phyloP scores from a whole-genome alignment of 2,329 filamentous ascomycete genomes.

The Chaetomium olivaceum region DNA sequence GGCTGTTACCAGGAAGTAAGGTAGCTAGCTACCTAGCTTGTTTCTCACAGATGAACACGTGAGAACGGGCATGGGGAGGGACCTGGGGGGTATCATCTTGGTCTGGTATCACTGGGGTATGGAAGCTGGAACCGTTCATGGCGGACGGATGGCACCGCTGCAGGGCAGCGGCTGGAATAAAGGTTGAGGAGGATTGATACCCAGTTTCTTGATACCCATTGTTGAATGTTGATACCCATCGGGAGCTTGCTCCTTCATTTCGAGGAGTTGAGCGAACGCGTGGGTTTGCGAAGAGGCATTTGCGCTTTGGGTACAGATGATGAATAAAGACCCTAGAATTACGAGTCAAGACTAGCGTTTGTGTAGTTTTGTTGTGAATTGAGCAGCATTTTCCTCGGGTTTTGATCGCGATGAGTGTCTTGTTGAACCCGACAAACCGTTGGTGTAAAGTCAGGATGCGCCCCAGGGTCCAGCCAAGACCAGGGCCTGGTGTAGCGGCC shows the following conservation, averaged over 20 bases:
- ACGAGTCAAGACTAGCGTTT: neutral
- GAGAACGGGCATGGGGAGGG: neutral
- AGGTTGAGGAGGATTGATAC: neutral
- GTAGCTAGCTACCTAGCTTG: neutral
- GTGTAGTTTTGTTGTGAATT: neutral
- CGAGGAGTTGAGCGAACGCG: neutral
- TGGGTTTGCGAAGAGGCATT: neutral
- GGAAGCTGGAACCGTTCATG: neutral
- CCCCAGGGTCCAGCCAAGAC: neutral
- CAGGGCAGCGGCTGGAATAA: constrained; percentile 3
- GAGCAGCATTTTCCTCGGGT: neutral
- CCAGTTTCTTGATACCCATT: constrained; percentile 1
- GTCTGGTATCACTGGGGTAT: neutral
- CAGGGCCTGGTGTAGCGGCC: neutral
- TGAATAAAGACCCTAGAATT: constrained; percentile 8
- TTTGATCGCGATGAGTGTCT: neutral
- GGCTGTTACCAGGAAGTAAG: constrained; percentile 41
- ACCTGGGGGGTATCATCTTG: neutral
- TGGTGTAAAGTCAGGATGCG: no score
- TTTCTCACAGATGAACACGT: neutral
- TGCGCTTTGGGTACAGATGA: neutral
- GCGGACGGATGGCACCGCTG: neutral
- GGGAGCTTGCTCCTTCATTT: neutral
- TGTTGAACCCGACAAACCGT: neutral
- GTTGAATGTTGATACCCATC: constrained; percentile 2